Evolutionary conservation across 2,329 filamentous ascomycete genomes (phyloP).

Genomic region (Fusarium nygamai): DNA sequence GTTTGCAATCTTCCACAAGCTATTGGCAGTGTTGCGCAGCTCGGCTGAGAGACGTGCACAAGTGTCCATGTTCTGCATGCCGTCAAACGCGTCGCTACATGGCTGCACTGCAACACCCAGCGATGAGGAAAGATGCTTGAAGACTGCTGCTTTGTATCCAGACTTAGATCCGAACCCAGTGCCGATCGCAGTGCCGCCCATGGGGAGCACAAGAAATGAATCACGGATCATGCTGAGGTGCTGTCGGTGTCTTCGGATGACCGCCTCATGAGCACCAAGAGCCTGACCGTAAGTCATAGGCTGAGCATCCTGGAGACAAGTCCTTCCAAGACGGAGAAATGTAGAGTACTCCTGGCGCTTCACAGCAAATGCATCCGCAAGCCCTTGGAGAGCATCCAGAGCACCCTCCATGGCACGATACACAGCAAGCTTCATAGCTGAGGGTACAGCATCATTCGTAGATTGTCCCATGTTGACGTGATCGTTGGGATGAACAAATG

Average conservation of each 20-base stretch:
- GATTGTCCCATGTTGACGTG: constrained; percentile 8
- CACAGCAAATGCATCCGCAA: not conserved
- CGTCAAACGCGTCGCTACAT: not conserved
- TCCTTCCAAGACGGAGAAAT: not conserved
- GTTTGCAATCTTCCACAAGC: constrained; percentile 8
- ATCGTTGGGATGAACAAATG: constrained; percentile 1
- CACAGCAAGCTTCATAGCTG: constrained; percentile 6
- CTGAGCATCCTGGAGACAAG: constrained; percentile 4
- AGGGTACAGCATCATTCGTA: not conserved
- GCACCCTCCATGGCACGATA: not conserved
- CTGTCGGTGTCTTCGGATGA: not conserved
- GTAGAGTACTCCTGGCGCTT: not conserved
- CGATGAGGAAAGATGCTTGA: not conserved
- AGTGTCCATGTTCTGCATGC: constrained; percentile 6
- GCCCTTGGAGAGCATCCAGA: not conserved
- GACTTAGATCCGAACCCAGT: not conserved
- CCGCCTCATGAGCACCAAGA: not conserved
- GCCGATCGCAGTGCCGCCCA: constrained; percentile 7
- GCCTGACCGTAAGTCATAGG: constrained; percentile 1
- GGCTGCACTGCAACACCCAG: not conserved
- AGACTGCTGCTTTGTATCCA: not conserved
- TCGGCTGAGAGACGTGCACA: not conserved
- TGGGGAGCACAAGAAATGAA: not conserved
- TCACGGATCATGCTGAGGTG: not conserved
- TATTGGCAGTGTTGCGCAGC: constrained; percentile 4